Percentiles rank a stretch among this genome's conserved stretches.
phyloP scores from a whole-genome alignment of 495 filamentous ascomycete species.

The Xylaria intraflava region DNA sequence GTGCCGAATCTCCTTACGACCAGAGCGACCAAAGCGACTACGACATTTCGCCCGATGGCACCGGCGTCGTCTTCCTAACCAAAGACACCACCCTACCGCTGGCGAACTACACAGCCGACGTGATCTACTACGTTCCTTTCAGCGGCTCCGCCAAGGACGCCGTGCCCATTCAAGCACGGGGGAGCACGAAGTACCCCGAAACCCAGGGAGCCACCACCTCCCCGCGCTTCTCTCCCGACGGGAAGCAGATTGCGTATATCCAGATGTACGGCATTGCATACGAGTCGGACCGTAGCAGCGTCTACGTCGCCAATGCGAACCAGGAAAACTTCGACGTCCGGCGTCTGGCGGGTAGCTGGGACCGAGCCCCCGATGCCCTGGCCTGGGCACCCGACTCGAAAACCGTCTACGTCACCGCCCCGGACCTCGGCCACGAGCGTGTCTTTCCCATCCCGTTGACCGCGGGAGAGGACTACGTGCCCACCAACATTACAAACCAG shows the following conservation, averaged over 20 bases:
- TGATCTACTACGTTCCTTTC: conserved; percentile 54
- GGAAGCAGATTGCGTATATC: conserved; percentile 60
- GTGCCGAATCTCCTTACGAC: conserved; percentile 36
- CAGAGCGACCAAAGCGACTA: conserved; percentile 34
- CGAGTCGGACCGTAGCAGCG: conserved; percentile 67
- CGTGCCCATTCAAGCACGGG: conserved; percentile 22
- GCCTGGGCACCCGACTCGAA: conserved; percentile 53
- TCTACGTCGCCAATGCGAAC: conserved; percentile 38
- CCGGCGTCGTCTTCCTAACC: conserved; percentile 57
- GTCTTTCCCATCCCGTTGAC: conserved; percentile 48
- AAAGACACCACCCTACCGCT: conserved; percentile 62
- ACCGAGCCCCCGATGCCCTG: conserved; percentile 49
- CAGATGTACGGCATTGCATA: conserved; percentile 62
- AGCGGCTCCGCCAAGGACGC: conserved; percentile 25
- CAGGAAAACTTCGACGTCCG: conserved; percentile 22
- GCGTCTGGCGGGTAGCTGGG: conserved; percentile 45
- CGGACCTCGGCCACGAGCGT: conserved; percentile 51
- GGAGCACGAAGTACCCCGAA: conserved; percentile 34
- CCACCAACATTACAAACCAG: conserved; percentile 49
- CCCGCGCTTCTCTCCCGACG: conserved; percentile 60
- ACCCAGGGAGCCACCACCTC: conserved; percentile 58
- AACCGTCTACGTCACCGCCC: conserved; percentile 46
- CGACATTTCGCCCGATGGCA: conserved; percentile 36
- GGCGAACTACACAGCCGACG: conserved; percentile 59
- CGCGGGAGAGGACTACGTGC: conserved; percentile 34